Percentiles rank a stretch among this genome's conserved stretches.
Conservation (phyloP, 1,284 basidiomycete species). For the Cryptococcus sp. region DNA sequence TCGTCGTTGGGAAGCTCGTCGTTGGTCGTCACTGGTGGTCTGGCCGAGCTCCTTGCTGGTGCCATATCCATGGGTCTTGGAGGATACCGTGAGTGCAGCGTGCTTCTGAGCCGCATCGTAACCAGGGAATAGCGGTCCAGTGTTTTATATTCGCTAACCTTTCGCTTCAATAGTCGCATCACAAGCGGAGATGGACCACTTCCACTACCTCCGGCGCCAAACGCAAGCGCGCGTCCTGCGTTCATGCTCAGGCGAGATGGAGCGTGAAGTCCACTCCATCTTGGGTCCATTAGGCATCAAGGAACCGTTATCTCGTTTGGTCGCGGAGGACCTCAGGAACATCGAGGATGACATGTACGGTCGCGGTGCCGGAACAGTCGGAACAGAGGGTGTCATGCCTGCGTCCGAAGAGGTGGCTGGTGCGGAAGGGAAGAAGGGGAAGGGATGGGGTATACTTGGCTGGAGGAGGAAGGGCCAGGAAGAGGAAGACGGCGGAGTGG, state of each 20-base stretch:
- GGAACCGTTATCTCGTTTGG: conserved; percentile 72
- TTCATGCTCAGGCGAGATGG: conserved; percentile 90
- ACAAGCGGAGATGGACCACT: conserved; percentile 93
- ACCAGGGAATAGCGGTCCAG: neutral
- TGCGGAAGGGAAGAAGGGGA: conserved; percentile 15
- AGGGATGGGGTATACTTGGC: conserved; percentile 21
- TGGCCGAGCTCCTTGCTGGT: conserved; percentile 92
- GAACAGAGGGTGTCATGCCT: conserved; percentile 29
- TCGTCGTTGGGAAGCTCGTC: conserved; percentile 85
- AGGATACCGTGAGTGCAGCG: conserved; percentile 65
- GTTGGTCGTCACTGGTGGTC: conserved; percentile 85
- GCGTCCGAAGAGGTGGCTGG: conserved; percentile 52
- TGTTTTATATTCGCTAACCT: too few species aligned
- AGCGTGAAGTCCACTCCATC: conserved; percentile 86
- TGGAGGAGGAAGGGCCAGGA: conserved; percentile 24
- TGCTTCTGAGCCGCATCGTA: neutral
- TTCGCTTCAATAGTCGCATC: conserved; percentile 65
- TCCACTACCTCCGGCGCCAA: conserved; percentile 73
- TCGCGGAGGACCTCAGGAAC: conserved; percentile 71
- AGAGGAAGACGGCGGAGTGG: conserved; percentile 48
- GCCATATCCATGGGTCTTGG: conserved; percentile 95
- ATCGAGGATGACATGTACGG: conserved; percentile 59
- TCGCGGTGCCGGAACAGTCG: conserved; percentile 14
- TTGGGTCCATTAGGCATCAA: conserved; percentile 87
- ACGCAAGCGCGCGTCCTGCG: conserved; percentile 80